phyloP scores from a whole-genome alignment of 371 early-diverging fungal species.

The Rhizopus delemar region DNA sequence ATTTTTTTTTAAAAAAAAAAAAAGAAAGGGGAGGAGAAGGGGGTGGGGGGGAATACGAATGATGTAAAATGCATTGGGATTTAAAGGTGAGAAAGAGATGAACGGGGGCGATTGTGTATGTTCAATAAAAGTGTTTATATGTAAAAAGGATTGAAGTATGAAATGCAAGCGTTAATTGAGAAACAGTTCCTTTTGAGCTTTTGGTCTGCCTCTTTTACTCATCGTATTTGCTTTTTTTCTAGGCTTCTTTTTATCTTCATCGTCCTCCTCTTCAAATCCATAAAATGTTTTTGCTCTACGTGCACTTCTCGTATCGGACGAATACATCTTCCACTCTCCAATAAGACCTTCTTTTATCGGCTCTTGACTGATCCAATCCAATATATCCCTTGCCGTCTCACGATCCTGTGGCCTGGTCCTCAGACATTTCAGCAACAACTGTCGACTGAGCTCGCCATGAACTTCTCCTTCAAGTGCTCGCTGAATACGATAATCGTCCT shows the following conservation, averaged over 20 bases:
- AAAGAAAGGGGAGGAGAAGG: neutral
- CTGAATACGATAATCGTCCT: conserved; percentile 59
- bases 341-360: conserved; percentile 34
- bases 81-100: neutral
- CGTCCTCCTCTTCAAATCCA: conserved; percentile 34
- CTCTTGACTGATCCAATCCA: conserved; percentile 46
- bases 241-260: conserved; percentile 27
- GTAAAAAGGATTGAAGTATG: neutral
- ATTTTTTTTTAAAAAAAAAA: neutral
- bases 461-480: conserved; percentile 59
- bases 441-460: conserved; percentile 49
- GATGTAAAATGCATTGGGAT: neutral
- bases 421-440: conserved; percentile 53
- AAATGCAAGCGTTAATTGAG: neutral
- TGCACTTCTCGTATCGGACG: conserved; percentile 43
- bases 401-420: conserved; percentile 55
- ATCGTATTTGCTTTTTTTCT: conserved; percentile 13
- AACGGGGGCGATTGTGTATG: neutral
- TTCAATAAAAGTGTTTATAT: neutral
- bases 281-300: conserved; percentile 38
- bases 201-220: conserved; percentile 23
- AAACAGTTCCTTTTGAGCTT: conserved; percentile 15
- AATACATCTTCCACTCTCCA: conserved; percentile 54
- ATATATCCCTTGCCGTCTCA: conserved; percentile 46
- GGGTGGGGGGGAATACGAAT: neutral